Evolutionary conservation across 116 monocot genomes (phyloP), one percentile per base, ranked within the genome.

Genomic region (Dioscorea cayenensis): DNA sequence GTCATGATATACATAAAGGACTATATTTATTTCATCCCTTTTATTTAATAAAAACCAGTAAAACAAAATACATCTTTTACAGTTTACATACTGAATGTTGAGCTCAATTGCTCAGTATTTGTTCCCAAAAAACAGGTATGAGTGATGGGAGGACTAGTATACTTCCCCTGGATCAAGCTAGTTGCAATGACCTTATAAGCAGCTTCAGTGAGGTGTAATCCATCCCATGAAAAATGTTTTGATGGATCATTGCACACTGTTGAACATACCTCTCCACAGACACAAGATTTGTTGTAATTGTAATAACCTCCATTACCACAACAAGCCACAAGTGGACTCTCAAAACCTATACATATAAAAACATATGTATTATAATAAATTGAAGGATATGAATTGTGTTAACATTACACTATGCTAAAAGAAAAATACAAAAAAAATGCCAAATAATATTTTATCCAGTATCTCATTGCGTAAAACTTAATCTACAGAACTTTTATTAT

Each of bases 151-250:
- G 69, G 69, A 14, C 3, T 7, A 6, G 69, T 28, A 22, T 51
- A 51, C 16, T 21, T 20, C 49, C 69, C 69, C 14, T 17, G 6
- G 5, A 69, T 13, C 29, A 71, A 36, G 10, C 65, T 27, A 6
- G 55, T 18, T 0, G 85, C 84, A 37, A 91, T 77, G 19, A 63
- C 10, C 27, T 32, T 66, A 51, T 87, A 91, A 32, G 84, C 80
- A 11, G 77, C 66, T 67, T 91, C 83, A 21, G 88, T 91, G 12
- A 85, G 60, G 38, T 91, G 91, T 28, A 81, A 70, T 1, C 91
- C 91, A 75, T 91, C 91, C 91, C 91, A 91, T 63, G 64, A 78
- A 16, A 81, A 16, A 19, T 74, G 77, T 12, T 36, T 73, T 0
- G 80, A 71, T 1, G 91, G 91, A 49, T 78, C 63, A 3, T 12